Evolutionary conservation across 2,329 filamentous ascomycete genomes (phyloP), one percentile per base, ranked within the genome.

Genomic region (Fusarium tuaranense): DNA sequence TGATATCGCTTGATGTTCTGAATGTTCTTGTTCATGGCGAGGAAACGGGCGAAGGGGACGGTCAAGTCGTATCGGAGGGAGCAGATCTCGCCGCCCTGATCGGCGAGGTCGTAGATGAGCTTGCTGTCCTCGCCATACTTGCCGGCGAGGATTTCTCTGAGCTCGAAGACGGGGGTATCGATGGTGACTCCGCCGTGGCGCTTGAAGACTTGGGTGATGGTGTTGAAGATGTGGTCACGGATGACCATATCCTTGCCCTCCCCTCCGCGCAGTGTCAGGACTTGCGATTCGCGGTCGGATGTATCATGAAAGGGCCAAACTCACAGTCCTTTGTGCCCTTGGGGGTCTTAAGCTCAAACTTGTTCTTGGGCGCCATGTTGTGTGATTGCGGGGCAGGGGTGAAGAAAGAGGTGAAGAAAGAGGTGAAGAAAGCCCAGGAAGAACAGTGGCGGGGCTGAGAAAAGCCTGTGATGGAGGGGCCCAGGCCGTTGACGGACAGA

Each of bases 71-170:
- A 97, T 79, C 95, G 91, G 72, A 97, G 87, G 25, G 94, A 95
- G 79, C 82, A 84, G 63, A 84, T 77, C 86, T 97, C 95, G 74
- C 95, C 94, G 78, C 95, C 94, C 82, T 97, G 95, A 81, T 97
- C 94, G 80, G 93, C 92, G 74, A 97, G 80, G 82, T 97, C 94
- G 85, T 97, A 97, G 84, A 97, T 97, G 82, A 97, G 92, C 83
- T 96, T 96, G 80, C 92, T 94, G 83, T 97, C 95, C 86, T 97
- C 95, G 82, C 95, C 95, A 86, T 97, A 97, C 86, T 97, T 97
- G 71, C 94, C 95, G 22, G 94, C 89, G 44, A 97, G 89, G 74
- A 97, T 96, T 78, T 97, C 94, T 81, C 92, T 93, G 72, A 97
- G 87, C 83, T 97, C 95, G 81, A 97, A 97, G 70, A 97, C 94